These are phyloP conservation scores for Neurospora sp. DNA, from an alignment of 2,329 filamentous ascomycete species.

Conservation along the genomic window DNA sequence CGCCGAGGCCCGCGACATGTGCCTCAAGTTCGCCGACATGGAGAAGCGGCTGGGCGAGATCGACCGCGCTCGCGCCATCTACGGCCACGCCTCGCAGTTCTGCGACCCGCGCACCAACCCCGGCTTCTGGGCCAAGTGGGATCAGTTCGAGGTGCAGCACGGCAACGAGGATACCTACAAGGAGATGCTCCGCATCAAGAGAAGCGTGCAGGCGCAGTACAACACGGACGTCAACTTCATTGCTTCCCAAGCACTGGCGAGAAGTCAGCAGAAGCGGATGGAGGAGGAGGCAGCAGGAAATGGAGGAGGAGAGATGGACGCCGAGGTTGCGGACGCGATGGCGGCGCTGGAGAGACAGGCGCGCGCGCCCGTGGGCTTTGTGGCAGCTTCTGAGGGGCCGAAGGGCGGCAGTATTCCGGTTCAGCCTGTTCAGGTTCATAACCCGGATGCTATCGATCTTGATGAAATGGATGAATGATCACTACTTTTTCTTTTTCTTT, in stretches of 20 bases:
- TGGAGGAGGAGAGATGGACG: slow-evolving; percentile 30
- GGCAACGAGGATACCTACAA: slow-evolving; percentile 99
- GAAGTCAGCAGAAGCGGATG: slow-evolving; percentile 54
- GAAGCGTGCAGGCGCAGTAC: slow-evolving; percentile 94
- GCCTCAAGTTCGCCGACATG: slow-evolving; percentile 82
- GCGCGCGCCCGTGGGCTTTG: slow-evolving; percentile 82
- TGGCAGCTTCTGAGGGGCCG: slow-evolving; percentile 70
- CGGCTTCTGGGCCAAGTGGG: slow-evolving; percentile 94
- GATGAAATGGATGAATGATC: slow-evolving; percentile 58
- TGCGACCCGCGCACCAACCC: slow-evolving; percentile 88
- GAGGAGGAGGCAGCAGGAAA: slow-evolving; percentile 27
- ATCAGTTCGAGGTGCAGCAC: slow-evolving; percentile 92
- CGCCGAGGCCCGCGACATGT: slow-evolving; percentile 91
- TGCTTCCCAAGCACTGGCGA: slow-evolving; percentile 84
- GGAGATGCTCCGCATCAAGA: slow-evolving; percentile 96
- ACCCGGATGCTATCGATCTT: slow-evolving; percentile 79
- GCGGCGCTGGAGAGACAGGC: slow-evolving; percentile 78
- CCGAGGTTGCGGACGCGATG: slow-evolving; percentile 68
- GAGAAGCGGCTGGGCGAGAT: slow-evolving; percentile 50
- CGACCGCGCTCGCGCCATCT: slow-evolving; percentile 89
- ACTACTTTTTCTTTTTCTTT: slow-evolving; percentile 5
- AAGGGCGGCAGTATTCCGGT: slow-evolving; percentile 44
- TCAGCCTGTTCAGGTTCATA: slow-evolving; percentile 42
- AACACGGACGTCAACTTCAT: slow-evolving; percentile 99
- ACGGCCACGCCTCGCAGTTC: slow-evolving; percentile 93